These are phyloP conservation scores for Conoideocrella luteorostrata DNA, from an alignment of 2,329 filamentous ascomycete genomes.

Conservation along the genomic window DNA sequence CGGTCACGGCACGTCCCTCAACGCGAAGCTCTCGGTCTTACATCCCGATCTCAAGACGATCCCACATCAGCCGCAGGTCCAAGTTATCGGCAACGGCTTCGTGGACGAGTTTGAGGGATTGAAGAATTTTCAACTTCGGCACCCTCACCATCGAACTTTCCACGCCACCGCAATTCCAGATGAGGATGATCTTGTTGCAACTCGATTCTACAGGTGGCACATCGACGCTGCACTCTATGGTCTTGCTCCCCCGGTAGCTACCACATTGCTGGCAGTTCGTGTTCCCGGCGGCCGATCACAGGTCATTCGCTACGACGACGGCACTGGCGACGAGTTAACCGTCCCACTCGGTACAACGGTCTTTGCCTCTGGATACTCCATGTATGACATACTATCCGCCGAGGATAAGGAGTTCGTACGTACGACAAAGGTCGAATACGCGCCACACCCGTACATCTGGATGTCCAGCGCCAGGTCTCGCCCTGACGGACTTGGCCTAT, in stretches of 20 bases:
- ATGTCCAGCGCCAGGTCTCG: slow-evolving; percentile 64
- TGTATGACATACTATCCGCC: slow-evolving; percentile 61
- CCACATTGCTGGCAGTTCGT: slow-evolving; percentile 65
- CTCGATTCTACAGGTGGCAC: slow-evolving; percentile 69
- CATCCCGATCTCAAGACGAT: slow-evolving; percentile 77
- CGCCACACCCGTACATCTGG: slow-evolving; percentile 76
- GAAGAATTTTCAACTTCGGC: slow-evolving; percentile 58
- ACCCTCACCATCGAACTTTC: slow-evolving; percentile 74
- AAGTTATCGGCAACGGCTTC: slow-evolving; percentile 42
- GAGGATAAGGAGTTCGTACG: slow-evolving; percentile 62
- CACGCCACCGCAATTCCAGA: slow-evolving; percentile 58
- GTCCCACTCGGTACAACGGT: slow-evolving; percentile 72
- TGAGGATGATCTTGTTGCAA: slow-evolving; percentile 42
- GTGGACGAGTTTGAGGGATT: slow-evolving; percentile 66
- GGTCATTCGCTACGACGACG: slow-evolving; percentile 68
- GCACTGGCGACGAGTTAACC: slow-evolving; percentile 55
- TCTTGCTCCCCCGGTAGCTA: slow-evolving; percentile 67
- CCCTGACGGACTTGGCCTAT: slow-evolving; percentile 63
- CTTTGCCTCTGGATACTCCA: slow-evolving; percentile 64
- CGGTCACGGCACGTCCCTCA: slow-evolving; percentile 70
- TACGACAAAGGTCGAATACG: slow-evolving; percentile 65
- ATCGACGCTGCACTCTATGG: slow-evolving; percentile 74
- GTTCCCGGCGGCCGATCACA: slow-evolving; percentile 62
- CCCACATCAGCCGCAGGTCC: slow-evolving; percentile 64
- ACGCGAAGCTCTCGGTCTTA: slow-evolving; percentile 57